These are phyloP conservation scores for Pluteus cervinus DNA, from an alignment of 768 basidiomycete genomes.

Conservation along the genomic window DNA sequence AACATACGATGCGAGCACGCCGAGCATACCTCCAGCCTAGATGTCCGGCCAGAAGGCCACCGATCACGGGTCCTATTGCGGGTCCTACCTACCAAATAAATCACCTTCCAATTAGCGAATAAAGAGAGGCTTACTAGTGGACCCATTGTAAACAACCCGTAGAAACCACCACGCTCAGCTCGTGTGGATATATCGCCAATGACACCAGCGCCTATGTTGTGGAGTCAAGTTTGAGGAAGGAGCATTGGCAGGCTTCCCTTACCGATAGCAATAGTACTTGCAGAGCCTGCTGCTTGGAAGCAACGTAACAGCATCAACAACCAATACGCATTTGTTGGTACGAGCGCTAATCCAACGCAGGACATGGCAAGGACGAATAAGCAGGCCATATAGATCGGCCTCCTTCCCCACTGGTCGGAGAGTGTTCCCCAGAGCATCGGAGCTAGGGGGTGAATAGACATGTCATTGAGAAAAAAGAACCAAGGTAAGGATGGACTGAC, in stretches of 20 bases:
- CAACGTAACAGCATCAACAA: slow-evolving; percentile 75
- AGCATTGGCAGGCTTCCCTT: slow-evolving; percentile 8
- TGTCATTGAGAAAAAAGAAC: not conserved
- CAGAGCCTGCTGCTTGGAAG: slow-evolving; percentile 73
- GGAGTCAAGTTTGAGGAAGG: not conserved
- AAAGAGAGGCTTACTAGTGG: slow-evolving; percentile 40
- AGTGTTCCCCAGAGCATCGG: slow-evolving; percentile 69
- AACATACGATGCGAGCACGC: no score
- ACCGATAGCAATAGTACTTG: slow-evolving; percentile 75
- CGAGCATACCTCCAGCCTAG: slow-evolving; percentile 58
- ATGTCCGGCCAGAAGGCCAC: slow-evolving; percentile 49
- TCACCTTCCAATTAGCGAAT: slow-evolving; percentile 5
- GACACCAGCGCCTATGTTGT: slow-evolving; percentile 60
- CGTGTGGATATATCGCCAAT: slow-evolving; percentile 73
- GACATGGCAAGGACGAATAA: slow-evolving; percentile 56
- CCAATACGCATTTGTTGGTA: slow-evolving; percentile 62
- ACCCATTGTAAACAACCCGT: slow-evolving; percentile 60
- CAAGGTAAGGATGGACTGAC: slow-evolving; percentile 24
- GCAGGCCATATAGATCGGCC: slow-evolving; percentile 59
- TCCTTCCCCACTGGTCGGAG: slow-evolving; percentile 59
- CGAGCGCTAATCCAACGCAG: slow-evolving; percentile 54
- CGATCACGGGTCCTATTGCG: slow-evolving; percentile 51
- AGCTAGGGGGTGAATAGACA: slow-evolving; percentile 25
- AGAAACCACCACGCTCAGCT: slow-evolving; percentile 68
- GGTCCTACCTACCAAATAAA: slow-evolving; percentile 44